A percentile compares a stretch with the other conserved stretches of the same genome.
These are phyloP conservation scores for Aspergillus pseudotamarii DNA, from an alignment of 2,329 filamentous ascomycete genomes.

Conservation along the genomic window DNA sequence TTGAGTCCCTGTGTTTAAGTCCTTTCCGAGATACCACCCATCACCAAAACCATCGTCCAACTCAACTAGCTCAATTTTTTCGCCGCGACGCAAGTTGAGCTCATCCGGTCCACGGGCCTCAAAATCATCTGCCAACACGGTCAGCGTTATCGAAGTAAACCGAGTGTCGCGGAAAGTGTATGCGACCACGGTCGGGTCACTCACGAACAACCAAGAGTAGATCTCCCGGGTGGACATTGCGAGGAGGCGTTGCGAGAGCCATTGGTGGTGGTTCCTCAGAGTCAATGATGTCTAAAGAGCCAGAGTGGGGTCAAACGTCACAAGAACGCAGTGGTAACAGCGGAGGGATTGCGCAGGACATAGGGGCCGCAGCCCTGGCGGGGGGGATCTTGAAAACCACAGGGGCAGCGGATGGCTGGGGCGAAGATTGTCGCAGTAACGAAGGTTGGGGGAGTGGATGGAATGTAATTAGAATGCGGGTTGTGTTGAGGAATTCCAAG, in stretches of 20 bases:
- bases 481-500: slow-evolving; percentile 1
- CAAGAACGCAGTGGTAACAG: slow-evolving; percentile 12
- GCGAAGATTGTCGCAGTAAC: slow-evolving; percentile 2
- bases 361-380: slow-evolving; percentile 31
- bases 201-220: slow-evolving; percentile 49
- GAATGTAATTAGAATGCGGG: background rate
- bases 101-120: slow-evolving; percentile 89
- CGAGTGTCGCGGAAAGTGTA: slow-evolving; percentile 8
- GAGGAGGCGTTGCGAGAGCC: slow-evolving; percentile 38
- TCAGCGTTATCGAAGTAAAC: slow-evolving; percentile 20
- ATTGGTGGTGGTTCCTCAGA: slow-evolving; percentile 25
- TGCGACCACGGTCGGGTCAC: slow-evolving; percentile 29
- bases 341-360: slow-evolving; percentile 32
- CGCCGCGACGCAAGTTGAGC: slow-evolving; percentile 78
- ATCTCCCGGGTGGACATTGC: slow-evolving; percentile 44
- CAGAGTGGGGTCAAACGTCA: slow-evolving; percentile 13
- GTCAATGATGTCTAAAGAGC: slow-evolving; percentile 16
- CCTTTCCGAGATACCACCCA: slow-evolving; percentile 65
- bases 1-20: slow-evolving; percentile 43
- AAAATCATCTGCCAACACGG: slow-evolving; percentile 73
- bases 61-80: slow-evolving; percentile 65
- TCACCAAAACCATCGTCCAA: slow-evolving; percentile 69
- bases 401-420: background rate
- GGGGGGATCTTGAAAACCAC: slow-evolving; percentile 15
- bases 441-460: background rate